phyloP scores from a whole-genome alignment of 192 early-diverging fungal species.

The Funneliformis geosporum region DNA sequence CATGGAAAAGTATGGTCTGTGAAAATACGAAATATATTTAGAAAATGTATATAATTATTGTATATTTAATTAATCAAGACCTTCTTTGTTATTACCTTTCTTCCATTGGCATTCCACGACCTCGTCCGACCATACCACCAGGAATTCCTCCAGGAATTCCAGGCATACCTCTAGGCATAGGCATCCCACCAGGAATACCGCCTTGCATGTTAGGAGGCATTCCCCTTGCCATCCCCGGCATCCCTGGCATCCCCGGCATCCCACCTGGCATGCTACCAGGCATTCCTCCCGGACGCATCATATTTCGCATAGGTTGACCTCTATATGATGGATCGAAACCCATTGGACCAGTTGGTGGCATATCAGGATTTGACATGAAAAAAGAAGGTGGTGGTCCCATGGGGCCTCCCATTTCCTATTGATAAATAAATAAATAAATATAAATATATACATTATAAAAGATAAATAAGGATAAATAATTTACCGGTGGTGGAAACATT shows the following conservation, averaged over 20 bases:
- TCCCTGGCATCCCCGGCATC: conserved; percentile 41
- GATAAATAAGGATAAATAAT: not conserved
- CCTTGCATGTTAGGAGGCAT: conserved; percentile 31
- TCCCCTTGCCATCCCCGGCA: conserved; percentile 40
- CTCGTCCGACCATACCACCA: conserved; percentile 39
- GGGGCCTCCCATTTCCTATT: conserved; percentile 37
- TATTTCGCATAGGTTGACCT: conserved; percentile 25
- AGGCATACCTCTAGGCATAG: conserved; percentile 39
- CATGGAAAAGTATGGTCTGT: conserved; percentile 24
- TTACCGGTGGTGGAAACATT: conserved; percentile 31
- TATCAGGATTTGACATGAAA: conserved; percentile 49
- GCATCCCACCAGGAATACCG: conserved; percentile 44
- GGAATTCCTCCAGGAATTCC: conserved; percentile 48
- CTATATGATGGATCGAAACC: conserved; percentile 29
- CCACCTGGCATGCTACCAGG: conserved; percentile 40
- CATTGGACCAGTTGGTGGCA: conserved; percentile 40
- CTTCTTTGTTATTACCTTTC: conserved; percentile 4
- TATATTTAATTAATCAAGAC: not conserved
- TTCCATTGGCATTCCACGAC: conserved; percentile 38
- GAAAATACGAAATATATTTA: not conserved
- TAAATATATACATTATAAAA: not conserved
- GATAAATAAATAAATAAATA: not conserved
- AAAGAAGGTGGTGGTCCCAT: conserved; percentile 32
- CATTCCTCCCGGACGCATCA: conserved; percentile 38
- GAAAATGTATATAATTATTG: not conserved